A percentile compares a stretch with the other conserved stretches of the same genome.
Conservation (phyloP, 2,329 filamentous ascomycete genomes). For the Colletotrichum magnum region DNA sequence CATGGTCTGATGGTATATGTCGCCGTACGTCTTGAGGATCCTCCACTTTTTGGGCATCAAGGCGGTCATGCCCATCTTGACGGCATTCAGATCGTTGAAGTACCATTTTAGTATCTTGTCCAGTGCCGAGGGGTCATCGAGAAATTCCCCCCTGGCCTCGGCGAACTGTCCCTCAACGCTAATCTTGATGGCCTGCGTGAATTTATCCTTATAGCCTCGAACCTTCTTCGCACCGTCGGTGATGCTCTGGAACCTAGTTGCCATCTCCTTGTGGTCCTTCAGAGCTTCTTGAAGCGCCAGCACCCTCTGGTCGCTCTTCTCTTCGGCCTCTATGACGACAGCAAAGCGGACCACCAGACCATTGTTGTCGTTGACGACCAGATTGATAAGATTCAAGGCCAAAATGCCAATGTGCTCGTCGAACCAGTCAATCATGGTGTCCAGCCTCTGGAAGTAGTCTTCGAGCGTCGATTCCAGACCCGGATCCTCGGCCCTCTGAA, state of each 20-base stretch:
- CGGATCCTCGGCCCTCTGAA: slow-evolving; percentile 80
- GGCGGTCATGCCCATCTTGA: slow-evolving; percentile 91
- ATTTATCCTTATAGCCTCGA: slow-evolving; percentile 97
- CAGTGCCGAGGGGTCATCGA: slow-evolving; percentile 85
- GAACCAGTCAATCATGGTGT: slow-evolving; percentile 93
- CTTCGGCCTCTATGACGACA: slow-evolving; percentile 93
- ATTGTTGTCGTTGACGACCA: slow-evolving; percentile 89
- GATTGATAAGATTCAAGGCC: slow-evolving; percentile 89
- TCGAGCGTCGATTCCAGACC: slow-evolving; percentile 86
- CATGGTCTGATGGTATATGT: slow-evolving; percentile 95
- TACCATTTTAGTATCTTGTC: slow-evolving; percentile 95
- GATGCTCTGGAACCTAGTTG: slow-evolving; percentile 93
- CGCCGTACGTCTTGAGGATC: slow-evolving; percentile 89
- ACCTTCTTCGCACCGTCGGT: slow-evolving; percentile 92
- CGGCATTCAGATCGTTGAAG: slow-evolving; percentile 97
- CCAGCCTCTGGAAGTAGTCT: slow-evolving; percentile 89
- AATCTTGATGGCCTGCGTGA: slow-evolving; percentile 83
- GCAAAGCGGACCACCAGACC: slow-evolving; percentile 92
- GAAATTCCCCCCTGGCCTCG: slow-evolving; percentile 79
- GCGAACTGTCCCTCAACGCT: slow-evolving; percentile 83
- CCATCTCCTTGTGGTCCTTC: slow-evolving; percentile 95
- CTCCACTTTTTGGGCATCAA: slow-evolving; percentile 98
- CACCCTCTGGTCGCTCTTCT: slow-evolving; percentile 95
- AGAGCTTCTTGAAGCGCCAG: slow-evolving; percentile 93
- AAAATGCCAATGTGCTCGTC: slow-evolving; percentile 93